Base-by-base conservation (phyloP, 495 filamentous ascomycete species). In the Cenococcum geophilum region DNA sequence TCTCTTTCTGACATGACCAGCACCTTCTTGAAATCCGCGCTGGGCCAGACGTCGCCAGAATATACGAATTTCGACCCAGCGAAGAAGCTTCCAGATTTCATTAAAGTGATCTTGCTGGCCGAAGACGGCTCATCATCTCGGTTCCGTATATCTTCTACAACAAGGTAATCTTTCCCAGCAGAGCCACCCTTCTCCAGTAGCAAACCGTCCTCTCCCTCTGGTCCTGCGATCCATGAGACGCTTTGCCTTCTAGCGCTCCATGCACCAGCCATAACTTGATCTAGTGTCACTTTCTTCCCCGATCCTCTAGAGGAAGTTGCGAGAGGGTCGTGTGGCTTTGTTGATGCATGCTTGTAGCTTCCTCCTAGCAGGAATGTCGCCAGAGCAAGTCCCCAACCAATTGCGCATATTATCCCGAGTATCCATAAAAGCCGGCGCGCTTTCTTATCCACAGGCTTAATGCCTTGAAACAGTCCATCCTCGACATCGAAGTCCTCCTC, bases 221-320 rank as follows among this genome's bases (percentile, higher is more conserved):
- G 80, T 6, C 91, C 89, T 9, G 83, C 83, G 57, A 97, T 92
- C 93, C 93, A 98, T 11, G 86, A 84, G 57, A 97, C 88, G 25
- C 79, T 80, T 69, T 92, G 89, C 48, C 76, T 79, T 47, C 73
- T 74, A 21, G 89, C 73, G 9, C 74, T 74, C 91, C 91, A 98
- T 68, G 79, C 70, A 16, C 92, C 89, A 1, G 62, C 71, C 71
- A 92, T 76, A 11, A 96, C 83, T 68, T 96, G 86, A 52, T 92
- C 83, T 16, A 97, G 75, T 2, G 88, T 92, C 35, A 97, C 79
- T 42, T 84, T 82, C 74, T 87, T 93, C 12, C 89, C 90, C 35
- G 81, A 80, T 27, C 87, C 89, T 34, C 77, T 79, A 37, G 80
- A 76, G 16, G 76, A 75, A 1, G 88, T 87, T 11, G 86, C 84